Conservation (phyloP, 1,139 yeast species). For the Suhomyces coccinellae region DNA sequence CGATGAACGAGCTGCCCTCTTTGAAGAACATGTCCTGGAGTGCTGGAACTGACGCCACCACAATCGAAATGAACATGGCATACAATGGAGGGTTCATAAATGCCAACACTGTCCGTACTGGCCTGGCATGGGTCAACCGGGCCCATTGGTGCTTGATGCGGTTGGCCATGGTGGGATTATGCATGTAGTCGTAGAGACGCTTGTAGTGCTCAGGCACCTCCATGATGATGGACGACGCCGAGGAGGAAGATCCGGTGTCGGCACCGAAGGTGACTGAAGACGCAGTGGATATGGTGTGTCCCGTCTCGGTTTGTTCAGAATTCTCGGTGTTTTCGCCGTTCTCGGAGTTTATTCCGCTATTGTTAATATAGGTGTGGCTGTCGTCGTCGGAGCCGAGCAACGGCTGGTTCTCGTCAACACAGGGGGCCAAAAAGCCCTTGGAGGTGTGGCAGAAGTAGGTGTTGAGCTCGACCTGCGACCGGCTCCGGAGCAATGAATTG, state of each 20-base stretch:
- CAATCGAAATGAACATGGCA: constrained; percentile 81
- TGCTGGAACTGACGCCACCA: constrained; percentile 79
- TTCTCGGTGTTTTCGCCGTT: neutral
- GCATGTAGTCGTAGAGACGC: constrained; percentile 8
- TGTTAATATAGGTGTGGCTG: too few species aligned
- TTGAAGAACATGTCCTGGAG: constrained; percentile 68
- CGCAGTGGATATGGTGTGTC: neutral
- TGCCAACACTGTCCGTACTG: constrained; percentile 29
- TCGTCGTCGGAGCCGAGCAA: neutral
- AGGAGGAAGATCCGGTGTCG: constrained; percentile 2
- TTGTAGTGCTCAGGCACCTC: constrained; percentile 8
- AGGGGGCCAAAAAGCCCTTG: constrained; percentile 12
- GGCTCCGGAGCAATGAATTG: constrained; percentile 63
- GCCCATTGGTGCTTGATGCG: constrained; percentile 2
- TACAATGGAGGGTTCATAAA: constrained; percentile 95
- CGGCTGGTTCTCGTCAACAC: constrained; percentile 14
- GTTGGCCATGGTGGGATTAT: constrained; percentile 2
- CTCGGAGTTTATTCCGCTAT: neutral
- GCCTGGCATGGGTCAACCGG: constrained; percentile 3
- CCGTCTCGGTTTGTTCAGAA: neutral
- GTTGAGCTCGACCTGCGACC: constrained; percentile 44
- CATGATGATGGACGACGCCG: constrained; percentile 9
- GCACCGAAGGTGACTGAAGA: neutral
- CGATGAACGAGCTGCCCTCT: constrained; percentile 51
- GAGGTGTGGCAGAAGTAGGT: constrained; percentile 23